These are phyloP conservation scores for Lactifluus hygrophoroides DNA, from an alignment of 768 basidiomycete genomes.

Conservation along the genomic window DNA sequence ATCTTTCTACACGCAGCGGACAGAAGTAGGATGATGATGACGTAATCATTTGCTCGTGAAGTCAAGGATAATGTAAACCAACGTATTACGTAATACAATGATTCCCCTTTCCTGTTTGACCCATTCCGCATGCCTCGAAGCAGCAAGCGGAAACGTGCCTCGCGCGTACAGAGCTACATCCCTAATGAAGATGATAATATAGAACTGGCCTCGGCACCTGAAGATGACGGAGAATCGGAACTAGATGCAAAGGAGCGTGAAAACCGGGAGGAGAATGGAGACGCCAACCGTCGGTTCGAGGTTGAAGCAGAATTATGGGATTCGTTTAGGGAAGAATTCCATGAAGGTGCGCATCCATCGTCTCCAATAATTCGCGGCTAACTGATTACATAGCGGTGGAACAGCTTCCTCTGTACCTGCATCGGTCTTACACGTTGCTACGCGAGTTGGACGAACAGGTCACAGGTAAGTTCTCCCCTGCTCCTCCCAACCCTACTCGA, in stretches of 20 bases:
- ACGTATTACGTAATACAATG: background rate
- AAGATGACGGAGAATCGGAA: constrained; percentile 1
- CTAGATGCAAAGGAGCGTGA: background rate
- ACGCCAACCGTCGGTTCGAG: background rate
- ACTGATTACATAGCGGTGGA: constrained; percentile 10
- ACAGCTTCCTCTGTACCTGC: constrained; percentile 19
- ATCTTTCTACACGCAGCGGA: background rate
- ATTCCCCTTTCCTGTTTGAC: background rate
- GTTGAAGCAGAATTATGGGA: constrained; percentile 14
- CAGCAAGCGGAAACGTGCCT: constrained; percentile 15
- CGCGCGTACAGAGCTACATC: background rate
- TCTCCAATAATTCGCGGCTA: background rate
- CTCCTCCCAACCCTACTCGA: background rate
- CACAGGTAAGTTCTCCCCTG: constrained; percentile 1
- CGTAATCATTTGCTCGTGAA: background rate
- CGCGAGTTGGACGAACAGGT: constrained; percentile 18
- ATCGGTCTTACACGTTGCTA: constrained; percentile 16
- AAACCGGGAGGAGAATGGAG: background rate
- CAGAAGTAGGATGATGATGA: background rate
- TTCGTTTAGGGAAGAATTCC: constrained; percentile 17
- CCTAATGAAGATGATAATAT: background rate
- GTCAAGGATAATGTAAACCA: background rate
- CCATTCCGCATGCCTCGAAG: background rate
- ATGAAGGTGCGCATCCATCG: constrained; percentile 4
- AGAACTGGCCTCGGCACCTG: background rate